phyloP scores from a whole-genome alignment of 768 basidiomycete genomes.

The Auriscalpium vulgare region DNA sequence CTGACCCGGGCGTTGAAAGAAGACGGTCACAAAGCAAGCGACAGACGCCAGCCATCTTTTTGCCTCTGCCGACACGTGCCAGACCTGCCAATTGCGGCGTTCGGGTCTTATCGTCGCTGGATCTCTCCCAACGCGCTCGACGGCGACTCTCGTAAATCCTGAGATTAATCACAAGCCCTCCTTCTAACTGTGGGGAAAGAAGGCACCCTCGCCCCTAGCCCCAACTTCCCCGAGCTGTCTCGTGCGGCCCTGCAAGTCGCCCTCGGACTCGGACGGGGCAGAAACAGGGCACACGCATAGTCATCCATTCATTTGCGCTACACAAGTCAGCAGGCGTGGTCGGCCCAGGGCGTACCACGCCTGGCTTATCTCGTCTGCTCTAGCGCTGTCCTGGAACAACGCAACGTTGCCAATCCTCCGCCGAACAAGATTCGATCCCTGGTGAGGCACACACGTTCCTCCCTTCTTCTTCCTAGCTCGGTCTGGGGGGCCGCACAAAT shows the following conservation, averaged over 20 bases:
- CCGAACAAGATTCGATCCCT: neutral
- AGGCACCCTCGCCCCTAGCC: neutral
- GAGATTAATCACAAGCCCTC: neutral
- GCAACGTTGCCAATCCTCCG: neutral
- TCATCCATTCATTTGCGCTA: neutral
- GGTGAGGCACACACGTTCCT: neutral
- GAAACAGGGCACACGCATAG: neutral
- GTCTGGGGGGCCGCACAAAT: slow-evolving; percentile 2
- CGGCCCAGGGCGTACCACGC: neutral
- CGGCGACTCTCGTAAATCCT: neutral
- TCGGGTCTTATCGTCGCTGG: neutral
- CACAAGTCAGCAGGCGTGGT: neutral
- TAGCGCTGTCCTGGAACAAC: neutral
- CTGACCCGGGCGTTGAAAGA: neutral
- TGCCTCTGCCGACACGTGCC: neutral
- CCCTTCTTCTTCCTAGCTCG: neutral
- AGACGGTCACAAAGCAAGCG: neutral
- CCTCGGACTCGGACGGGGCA: too few species aligned
- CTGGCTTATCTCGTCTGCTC: neutral
- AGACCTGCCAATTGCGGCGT: neutral
- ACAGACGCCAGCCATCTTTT: neutral
- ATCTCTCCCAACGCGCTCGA: neutral
- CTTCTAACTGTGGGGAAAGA: neutral
- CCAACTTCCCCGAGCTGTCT: too few species aligned
- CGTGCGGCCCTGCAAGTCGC: too few species aligned